Conservation (phyloP, 2,329 filamentous ascomycete genomes). For the Diaporthe helianthi region DNA sequence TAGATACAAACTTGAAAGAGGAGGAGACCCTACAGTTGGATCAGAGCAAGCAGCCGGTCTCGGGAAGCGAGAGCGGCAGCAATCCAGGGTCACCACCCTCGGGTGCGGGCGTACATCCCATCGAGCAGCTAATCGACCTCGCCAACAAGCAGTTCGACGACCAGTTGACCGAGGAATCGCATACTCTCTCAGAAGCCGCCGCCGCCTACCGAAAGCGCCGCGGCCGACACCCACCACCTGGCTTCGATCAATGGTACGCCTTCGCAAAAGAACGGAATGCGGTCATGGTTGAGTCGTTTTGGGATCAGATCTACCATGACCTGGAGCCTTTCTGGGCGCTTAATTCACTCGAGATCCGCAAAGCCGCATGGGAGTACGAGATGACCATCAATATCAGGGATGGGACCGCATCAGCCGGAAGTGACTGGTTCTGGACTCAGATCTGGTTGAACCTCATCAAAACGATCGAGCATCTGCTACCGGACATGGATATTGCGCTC, state of each 20-base stretch:
- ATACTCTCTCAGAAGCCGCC: conserved; percentile 58
- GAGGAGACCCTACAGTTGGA: conserved; percentile 23
- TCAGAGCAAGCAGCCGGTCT: conserved; percentile 8
- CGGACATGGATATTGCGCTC: conserved; percentile 72
- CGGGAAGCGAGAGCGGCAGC: conserved; percentile 17
- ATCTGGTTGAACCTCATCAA: conserved; percentile 63
- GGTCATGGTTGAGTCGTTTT: conserved; percentile 69
- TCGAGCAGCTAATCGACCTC: conserved; percentile 55
- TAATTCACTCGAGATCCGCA: conserved; percentile 49
- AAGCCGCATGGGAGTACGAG: conserved; percentile 61
- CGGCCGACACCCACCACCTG: conserved; percentile 67
- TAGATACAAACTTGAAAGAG: conserved; percentile 6
- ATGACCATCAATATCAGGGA: conserved; percentile 68
- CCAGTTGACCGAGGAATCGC: conserved; percentile 53
- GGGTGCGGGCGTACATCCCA: conserved; percentile 51
- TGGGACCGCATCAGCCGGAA: conserved; percentile 57
- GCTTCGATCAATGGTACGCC: conserved; percentile 67
- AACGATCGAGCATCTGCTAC: conserved; percentile 61
- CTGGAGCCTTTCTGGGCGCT: conserved; percentile 67
- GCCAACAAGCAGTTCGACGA: conserved; percentile 52
- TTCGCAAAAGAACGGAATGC: conserved; percentile 59
- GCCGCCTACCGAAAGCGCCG: conserved; percentile 61
- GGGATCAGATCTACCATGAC: conserved; percentile 70
- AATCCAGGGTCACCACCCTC: conserved; percentile 7
- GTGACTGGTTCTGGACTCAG: conserved; percentile 65